phyloP scores from a whole-genome alignment of 768 basidiomycete genomes.

The Leccinum imitatum region DNA sequence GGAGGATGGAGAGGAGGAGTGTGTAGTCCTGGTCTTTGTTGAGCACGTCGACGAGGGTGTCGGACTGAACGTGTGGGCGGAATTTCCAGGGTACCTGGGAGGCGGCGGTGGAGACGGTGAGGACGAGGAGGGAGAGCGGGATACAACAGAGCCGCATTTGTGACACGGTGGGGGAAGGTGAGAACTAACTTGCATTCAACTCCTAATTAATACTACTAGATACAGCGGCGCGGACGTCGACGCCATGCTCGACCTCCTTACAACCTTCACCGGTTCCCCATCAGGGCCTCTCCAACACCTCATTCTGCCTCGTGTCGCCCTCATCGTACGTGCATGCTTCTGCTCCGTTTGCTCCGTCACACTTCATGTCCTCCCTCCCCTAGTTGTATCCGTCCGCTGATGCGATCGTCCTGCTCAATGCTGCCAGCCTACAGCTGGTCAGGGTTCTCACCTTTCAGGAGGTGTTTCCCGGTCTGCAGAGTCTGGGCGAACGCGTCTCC shows the following conservation, averaged over 20 bases:
- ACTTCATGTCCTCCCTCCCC: background rate
- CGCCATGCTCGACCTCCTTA: conserved; percentile 48
- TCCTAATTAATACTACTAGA: background rate
- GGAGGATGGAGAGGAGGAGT: conserved; percentile 72
- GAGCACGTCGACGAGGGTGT: conserved; percentile 79
- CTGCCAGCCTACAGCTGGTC: conserved; percentile 59
- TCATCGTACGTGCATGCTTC: conserved; percentile 51
- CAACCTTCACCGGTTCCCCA: conserved; percentile 52
- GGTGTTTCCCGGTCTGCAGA: conserved; percentile 64
- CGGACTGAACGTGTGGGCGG: conserved; percentile 34
- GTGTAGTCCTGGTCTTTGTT: conserved; percentile 73
- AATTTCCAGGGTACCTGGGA: conserved; percentile 27
- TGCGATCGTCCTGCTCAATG: conserved; percentile 68
- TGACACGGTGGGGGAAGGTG: background rate
- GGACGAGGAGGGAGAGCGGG: conserved; percentile 35
- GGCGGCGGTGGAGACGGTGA: conserved; percentile 16
- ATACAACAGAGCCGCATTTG: conserved; percentile 36
- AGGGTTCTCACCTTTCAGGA: conserved; percentile 79
- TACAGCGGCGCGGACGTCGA: background rate
- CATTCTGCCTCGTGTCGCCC: conserved; percentile 49
- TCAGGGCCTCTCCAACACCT: conserved; percentile 56
- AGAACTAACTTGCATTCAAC: background rate
- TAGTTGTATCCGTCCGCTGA: conserved; percentile 76
- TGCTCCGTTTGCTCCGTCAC: background rate
- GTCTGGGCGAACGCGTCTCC: conserved; percentile 47